Percentiles rank a stretch among this genome's conserved stretches.
phyloP scores from a whole-genome alignment of 1,284 basidiomycete genomes.

The Gymnopus androsaceus region DNA sequence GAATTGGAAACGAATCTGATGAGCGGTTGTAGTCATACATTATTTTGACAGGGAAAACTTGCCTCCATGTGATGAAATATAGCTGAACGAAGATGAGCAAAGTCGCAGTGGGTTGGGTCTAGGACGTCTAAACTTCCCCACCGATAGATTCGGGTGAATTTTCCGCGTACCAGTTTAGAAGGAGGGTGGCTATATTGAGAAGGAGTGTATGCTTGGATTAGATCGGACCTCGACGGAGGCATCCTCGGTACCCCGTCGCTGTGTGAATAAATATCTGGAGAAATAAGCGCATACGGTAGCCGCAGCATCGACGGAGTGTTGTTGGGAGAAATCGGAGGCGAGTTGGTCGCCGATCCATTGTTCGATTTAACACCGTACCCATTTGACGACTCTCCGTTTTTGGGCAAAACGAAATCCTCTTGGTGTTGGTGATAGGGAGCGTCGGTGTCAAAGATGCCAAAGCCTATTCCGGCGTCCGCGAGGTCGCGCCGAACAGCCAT shows the following conservation, averaged over 20 bases:
- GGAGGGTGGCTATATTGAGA: constrained; percentile 40
- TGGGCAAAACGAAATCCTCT: constrained; percentile 34
- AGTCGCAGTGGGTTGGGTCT: constrained; percentile 76
- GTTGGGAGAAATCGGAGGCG: constrained; percentile 65
- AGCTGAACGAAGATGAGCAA: constrained; percentile 67
- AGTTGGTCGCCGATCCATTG: constrained; percentile 47
- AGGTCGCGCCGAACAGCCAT: constrained; percentile 75
- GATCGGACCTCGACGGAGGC: constrained; percentile 60
- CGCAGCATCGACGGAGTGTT: constrained; percentile 57
- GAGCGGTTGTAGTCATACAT: constrained; percentile 24
- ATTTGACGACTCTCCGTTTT: constrained; percentile 47
- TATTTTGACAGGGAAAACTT: constrained; percentile 30
- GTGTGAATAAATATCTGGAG: constrained; percentile 79
- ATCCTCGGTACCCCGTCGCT: constrained; percentile 69
- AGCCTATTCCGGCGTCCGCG: constrained; percentile 78
- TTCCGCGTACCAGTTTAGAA: constrained; percentile 56
- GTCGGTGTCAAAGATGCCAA: constrained; percentile 80
- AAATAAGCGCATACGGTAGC: constrained; percentile 75
- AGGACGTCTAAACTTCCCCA: constrained; percentile 81
- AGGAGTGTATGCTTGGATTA: constrained; percentile 69
- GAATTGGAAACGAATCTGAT: constrained; percentile 22
- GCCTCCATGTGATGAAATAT: constrained; percentile 85
- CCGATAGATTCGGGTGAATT: constrained; percentile 69
- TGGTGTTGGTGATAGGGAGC: constrained; percentile 48
- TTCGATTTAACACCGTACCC: constrained; percentile 51